These are phyloP conservation scores for Melanopsichium pennsylvanicum DNA, from an alignment of 1,284 basidiomycete genomes.

Conservation along the genomic window DNA sequence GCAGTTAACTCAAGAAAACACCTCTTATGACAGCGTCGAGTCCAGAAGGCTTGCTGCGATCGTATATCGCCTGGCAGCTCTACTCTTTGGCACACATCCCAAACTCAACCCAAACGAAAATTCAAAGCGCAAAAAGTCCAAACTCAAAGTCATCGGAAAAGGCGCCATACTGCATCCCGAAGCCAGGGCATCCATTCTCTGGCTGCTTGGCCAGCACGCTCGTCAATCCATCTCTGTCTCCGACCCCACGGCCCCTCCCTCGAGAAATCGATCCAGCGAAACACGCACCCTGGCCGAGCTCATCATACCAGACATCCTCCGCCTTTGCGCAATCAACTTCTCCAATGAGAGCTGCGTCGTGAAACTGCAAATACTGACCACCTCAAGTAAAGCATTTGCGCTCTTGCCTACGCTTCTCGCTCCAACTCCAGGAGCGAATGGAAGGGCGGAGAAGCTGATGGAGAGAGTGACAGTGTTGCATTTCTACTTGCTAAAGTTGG, in stretches of 20 bases:
- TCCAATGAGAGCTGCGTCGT: slow-evolving; percentile 43
- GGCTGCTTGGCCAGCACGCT: slow-evolving; percentile 61
- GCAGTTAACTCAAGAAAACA: slow-evolving; percentile 8
- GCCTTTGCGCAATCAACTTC: slow-evolving; percentile 58
- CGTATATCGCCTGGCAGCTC: slow-evolving; percentile 40
- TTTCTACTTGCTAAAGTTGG: slow-evolving; percentile 54
- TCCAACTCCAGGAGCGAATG: slow-evolving; percentile 5
- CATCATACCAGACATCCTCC: slow-evolving; percentile 58
- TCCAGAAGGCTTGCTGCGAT: slow-evolving; percentile 32
- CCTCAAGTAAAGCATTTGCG: slow-evolving; percentile 53
- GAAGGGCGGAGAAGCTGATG: slow-evolving; percentile 16
- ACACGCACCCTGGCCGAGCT: slow-evolving; percentile 49
- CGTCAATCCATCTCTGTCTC: slow-evolving; percentile 17
- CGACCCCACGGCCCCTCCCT: neutral
- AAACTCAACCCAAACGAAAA: too few species aligned
- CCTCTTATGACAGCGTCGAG: neutral
- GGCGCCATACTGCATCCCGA: slow-evolving; percentile 40
- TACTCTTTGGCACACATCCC: slow-evolving; percentile 47
- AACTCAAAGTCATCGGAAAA: slow-evolving; percentile 47
- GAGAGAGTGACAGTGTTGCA: slow-evolving; percentile 34
- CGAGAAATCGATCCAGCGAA: neutral
- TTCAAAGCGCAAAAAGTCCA: slow-evolving; percentile 6
- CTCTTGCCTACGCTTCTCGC: slow-evolving; percentile 27
- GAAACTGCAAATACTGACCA: slow-evolving; percentile 55
- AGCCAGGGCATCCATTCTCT: slow-evolving; percentile 55